phyloP scores from a whole-genome alignment of 768 basidiomycete genomes.

The Cyclocybe aegerita region DNA sequence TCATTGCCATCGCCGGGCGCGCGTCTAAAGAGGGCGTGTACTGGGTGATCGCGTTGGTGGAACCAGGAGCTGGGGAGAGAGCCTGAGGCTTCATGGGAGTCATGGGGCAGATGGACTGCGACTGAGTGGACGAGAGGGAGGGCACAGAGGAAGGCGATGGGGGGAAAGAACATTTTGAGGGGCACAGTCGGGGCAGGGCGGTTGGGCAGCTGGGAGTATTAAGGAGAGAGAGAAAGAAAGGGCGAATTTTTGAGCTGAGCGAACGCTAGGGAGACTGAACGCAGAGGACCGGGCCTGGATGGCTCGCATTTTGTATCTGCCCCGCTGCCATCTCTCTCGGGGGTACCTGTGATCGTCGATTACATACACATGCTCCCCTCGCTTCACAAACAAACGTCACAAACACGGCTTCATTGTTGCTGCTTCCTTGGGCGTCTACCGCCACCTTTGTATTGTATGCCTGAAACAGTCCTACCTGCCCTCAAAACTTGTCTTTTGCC shows the following conservation, averaged over 20 bases:
- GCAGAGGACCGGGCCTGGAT: slow-evolving; percentile 14
- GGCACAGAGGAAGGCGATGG: slow-evolving; percentile 17
- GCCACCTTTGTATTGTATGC: no score
- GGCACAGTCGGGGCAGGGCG: background rate
- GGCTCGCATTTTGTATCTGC: slow-evolving; percentile 12
- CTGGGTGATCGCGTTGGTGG: slow-evolving; percentile 60
- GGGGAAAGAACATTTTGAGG: slow-evolving; percentile 21
- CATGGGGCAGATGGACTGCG: slow-evolving; percentile 16
- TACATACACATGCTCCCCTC: background rate
- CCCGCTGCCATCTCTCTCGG: slow-evolving; percentile 5
- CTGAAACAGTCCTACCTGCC: no score
- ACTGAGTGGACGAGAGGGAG: slow-evolving; percentile 24
- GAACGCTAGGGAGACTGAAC: slow-evolving; percentile 8
- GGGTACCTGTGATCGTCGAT: slow-evolving; percentile 9
- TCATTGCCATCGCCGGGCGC: slow-evolving; percentile 42
- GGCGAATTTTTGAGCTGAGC: slow-evolving; percentile 1
- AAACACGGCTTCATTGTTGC: background rate
- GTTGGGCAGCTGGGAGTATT: background rate
- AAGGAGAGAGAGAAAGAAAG: slow-evolving; percentile 3
- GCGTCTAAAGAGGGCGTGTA: slow-evolving; percentile 63
- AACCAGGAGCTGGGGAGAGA: slow-evolving; percentile 53
- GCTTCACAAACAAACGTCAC: background rate
- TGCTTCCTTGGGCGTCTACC: no score
- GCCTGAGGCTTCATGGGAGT: slow-evolving; percentile 20
- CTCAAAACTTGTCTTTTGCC: no score